Percentiles rank a stretch among this genome's conserved stretches.
These are phyloP conservation scores for Pichia manshurica DNA, from an alignment of 805 yeast species.

Conservation along the genomic window DNA sequence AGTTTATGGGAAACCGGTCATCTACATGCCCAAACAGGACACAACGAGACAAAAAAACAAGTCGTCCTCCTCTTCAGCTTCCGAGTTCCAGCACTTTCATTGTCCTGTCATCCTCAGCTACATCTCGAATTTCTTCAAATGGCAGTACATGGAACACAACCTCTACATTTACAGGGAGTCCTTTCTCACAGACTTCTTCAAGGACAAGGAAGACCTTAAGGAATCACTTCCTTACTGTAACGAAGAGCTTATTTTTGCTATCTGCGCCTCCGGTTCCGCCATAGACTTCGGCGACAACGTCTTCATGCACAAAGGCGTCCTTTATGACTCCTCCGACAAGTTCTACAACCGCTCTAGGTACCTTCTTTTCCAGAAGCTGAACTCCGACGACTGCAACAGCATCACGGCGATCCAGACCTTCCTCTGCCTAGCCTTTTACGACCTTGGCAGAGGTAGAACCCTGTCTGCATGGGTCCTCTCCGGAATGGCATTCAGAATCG, in stretches of 20 bases:
- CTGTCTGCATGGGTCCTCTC: slow-evolving; percentile 56
- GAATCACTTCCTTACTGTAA: slow-evolving; percentile 43
- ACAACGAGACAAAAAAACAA: neutral
- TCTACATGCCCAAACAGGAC: slow-evolving; percentile 2
- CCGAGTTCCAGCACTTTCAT: slow-evolving; percentile 8
- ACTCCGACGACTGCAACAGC: slow-evolving; percentile 33
- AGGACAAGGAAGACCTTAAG: slow-evolving; percentile 40
- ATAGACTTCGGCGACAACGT: slow-evolving; percentile 33
- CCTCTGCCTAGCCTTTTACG: slow-evolving; percentile 54
- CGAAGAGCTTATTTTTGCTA: slow-evolving; percentile 43
- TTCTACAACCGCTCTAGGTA: slow-evolving; percentile 46
- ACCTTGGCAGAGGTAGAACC: slow-evolving; percentile 52
- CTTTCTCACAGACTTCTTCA: slow-evolving; percentile 49
- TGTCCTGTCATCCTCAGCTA: slow-evolving; percentile 2
- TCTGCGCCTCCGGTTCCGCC: slow-evolving; percentile 51
- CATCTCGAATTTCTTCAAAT: slow-evolving; percentile 11
- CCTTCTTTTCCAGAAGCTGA: slow-evolving; percentile 27
- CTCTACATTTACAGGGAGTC: slow-evolving; percentile 58
- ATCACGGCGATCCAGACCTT: slow-evolving; percentile 54
- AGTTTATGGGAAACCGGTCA: slow-evolving; percentile 2
- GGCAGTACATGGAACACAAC: slow-evolving; percentile 17
- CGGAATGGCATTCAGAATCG: slow-evolving; percentile 57
- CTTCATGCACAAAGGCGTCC: slow-evolving; percentile 27
- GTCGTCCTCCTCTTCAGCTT: too few relatives aligned
- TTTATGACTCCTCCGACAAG: slow-evolving; percentile 37